Conservation (phyloP, 129 eudicot genomes). For the Pseudognaphalium luteoalbum region DNA sequence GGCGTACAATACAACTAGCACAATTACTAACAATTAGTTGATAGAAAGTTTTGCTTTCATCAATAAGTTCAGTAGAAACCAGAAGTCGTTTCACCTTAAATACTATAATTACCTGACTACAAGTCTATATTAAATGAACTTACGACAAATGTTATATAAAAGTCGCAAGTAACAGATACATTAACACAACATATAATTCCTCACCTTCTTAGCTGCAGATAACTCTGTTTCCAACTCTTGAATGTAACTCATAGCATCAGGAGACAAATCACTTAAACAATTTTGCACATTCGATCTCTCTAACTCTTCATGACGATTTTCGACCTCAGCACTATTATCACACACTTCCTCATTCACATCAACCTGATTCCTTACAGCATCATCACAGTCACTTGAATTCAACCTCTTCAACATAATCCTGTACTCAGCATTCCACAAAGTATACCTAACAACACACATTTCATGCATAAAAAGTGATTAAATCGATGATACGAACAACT, state of each 20-base stretch:
- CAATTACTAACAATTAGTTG: too few species aligned
- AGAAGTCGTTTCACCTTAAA: too few species aligned
- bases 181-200: neutral
- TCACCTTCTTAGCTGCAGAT: conserved; percentile 52
- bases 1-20: too few species aligned
- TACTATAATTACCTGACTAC: too few species aligned
- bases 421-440: conserved; percentile 81
- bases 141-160: neutral
- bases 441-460: conserved; percentile 47
- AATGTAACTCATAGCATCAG: conserved; percentile 54
- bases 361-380: conserved; percentile 25
- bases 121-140: neutral
- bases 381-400: conserved; percentile 29
- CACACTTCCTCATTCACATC: conserved; percentile 30
- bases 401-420: conserved; percentile 30
- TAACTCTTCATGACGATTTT: conserved; percentile 22
- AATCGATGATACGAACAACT: neutral
- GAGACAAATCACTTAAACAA: conserved; percentile 52
- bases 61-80: too few species aligned
- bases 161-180: neutral
- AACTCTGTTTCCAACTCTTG: conserved; percentile 64
- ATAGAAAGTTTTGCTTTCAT: too few species aligned
- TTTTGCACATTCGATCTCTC: conserved; percentile 30
- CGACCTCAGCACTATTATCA: conserved; percentile 23
- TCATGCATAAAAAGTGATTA: neutral